phyloP scores from a whole-genome alignment of 306 rosid species.

The Dryas octopetala region DNA sequence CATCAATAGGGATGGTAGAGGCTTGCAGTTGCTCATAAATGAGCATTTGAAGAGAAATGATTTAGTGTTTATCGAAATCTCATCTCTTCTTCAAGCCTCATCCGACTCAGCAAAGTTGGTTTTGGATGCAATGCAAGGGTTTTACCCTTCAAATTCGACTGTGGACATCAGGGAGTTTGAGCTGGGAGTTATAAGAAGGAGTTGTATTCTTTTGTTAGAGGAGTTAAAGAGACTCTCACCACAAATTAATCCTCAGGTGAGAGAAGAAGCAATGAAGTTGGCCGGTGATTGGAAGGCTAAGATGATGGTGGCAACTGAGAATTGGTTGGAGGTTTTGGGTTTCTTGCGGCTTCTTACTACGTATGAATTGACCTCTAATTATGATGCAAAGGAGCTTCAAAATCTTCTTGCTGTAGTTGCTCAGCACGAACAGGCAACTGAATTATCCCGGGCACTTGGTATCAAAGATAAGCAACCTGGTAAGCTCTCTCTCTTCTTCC shows the following conservation, averaged over 20 bases:
- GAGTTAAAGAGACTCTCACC: constrained; percentile 33
- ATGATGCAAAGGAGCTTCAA: constrained; percentile 28
- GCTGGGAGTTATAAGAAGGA: constrained; percentile 27
- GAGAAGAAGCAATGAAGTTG: constrained; percentile 38
- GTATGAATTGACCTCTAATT: constrained; percentile 32
- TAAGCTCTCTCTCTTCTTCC: too few relatives aligned
- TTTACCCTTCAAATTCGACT: constrained; percentile 30
- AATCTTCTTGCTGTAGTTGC: constrained; percentile 28
- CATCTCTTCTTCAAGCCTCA: constrained; percentile 30
- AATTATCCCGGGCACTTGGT: constrained; percentile 31
- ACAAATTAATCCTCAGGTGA: constrained; percentile 29
- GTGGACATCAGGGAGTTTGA: constrained; percentile 16
- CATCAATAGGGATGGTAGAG: constrained; percentile 20
- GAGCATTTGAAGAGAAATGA: constrained; percentile 35
- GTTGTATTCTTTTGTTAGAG: constrained; percentile 42
- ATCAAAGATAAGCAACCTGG: neutral
- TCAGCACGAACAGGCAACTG: constrained; percentile 32
- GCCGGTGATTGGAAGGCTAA: constrained; percentile 45
- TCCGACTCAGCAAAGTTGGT: constrained; percentile 44
- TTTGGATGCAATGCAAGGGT: constrained; percentile 42
- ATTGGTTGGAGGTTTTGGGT: constrained; percentile 37
- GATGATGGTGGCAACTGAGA: constrained; percentile 15
- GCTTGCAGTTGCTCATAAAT: constrained; percentile 33
- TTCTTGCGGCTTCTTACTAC: constrained; percentile 46
- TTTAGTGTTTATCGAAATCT: constrained; percentile 15